Percentiles rank a stretch among this genome's conserved stretches.
phyloP scores from a whole-genome alignment of 2,329 filamentous ascomycete species.

The Colletotrichum chlorophyti region DNA sequence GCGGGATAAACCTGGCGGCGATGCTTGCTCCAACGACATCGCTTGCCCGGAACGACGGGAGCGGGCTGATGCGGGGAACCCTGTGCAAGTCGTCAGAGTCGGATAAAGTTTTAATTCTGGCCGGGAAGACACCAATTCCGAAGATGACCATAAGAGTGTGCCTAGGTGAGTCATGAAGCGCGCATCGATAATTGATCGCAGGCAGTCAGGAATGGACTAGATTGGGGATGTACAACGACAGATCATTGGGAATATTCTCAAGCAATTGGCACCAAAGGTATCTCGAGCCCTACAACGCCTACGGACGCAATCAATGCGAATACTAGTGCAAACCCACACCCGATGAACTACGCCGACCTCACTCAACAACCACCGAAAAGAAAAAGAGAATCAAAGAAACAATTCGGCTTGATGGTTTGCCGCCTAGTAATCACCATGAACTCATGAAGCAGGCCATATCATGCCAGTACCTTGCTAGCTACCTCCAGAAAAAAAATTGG shows the following conservation, averaged over 20 bases:
- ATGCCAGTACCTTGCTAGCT: constrained; percentile 22
- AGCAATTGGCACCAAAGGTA: constrained; percentile 12
- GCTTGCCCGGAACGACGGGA: not conserved
- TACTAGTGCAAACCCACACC: not conserved
- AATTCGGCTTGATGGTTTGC: constrained; percentile 23
- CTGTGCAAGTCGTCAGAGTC: not conserved
- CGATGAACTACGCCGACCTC: constrained; percentile 12
- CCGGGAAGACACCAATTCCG: no score
- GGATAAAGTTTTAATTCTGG: not conserved
- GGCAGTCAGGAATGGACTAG: no score
- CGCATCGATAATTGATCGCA: not conserved
- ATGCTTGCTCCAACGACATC: constrained; percentile 13
- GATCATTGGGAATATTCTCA: not conserved
- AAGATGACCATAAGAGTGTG: no score
- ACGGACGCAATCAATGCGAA: constrained; percentile 16
- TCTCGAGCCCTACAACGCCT: constrained; percentile 27
- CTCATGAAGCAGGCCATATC: constrained; percentile 24
- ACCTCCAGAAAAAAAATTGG: constrained; percentile 27
- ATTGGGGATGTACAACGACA: not conserved
- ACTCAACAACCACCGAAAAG: constrained; percentile 9
- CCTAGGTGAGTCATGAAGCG: no score
- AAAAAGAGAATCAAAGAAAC: constrained; percentile 9
- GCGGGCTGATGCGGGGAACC: not conserved
- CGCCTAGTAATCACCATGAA: constrained; percentile 26
- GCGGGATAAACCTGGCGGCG: not conserved